Base-by-base conservation (phyloP, 352 stramenopile species). In the Phytophthora fragariae region DNA sequence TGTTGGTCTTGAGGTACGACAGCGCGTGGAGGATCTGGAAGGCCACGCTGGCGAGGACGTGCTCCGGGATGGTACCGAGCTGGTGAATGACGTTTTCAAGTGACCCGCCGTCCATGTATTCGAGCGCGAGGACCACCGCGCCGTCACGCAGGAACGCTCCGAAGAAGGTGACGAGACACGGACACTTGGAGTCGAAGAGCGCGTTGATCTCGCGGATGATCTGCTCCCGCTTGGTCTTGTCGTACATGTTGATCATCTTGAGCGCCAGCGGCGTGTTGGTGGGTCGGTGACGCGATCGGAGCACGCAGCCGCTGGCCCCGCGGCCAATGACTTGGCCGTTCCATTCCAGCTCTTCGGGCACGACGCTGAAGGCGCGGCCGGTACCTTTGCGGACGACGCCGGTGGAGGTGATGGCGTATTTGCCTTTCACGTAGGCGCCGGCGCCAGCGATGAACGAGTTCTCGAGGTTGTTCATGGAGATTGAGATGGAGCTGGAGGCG, bases 11-110 rank as follows among this genome's bases (percentile, higher is more conserved):
- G 33, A 99, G 83, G 83, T 99, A 98, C 15, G 80, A 90, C 59
- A 99, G 78, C 14, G 95, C 97, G 74, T 92, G 96, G 24, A 99
- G 81, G 29, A 98, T 89, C 82, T 99, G 97, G 83, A 93, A 99
- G 19, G 95, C 83, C 47, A 99, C 90, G 57, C 89, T 92, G 52
- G 92, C 96, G 41, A 98, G 75, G 24, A 96, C 84, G 17, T 83
- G 72, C 80, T 99, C 96, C 0, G 91, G 84, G 33, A 98, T 93
- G 5, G 77, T 77, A 11, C 91, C 92, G 11, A 97, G 73, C 57
- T 96, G 77, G 35, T 90, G 69, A 46, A 98, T 85, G 27, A 98
- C 88, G 66, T 97, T 97, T 67, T 92, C 82, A 3, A 98, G 70
- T n/a, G 92, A 97, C 0, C 93, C 94, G 53, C 94, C 89, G 66